These are phyloP conservation scores for Apiotrichum domesticum DNA, from an alignment of 1,284 basidiomycete genomes.

Conservation along the genomic window DNA sequence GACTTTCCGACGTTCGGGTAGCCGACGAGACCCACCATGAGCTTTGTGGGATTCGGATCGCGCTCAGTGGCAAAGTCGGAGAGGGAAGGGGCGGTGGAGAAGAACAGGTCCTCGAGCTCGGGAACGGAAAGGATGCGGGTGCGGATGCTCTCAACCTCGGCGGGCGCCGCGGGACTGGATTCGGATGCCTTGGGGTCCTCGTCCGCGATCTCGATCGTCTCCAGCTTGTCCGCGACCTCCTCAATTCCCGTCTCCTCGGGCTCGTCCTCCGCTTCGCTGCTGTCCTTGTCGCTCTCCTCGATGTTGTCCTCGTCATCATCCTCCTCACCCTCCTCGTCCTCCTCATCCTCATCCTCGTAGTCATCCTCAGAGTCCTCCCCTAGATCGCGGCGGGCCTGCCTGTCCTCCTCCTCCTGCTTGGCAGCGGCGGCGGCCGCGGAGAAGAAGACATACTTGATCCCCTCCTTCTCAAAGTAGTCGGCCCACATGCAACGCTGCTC, in stretches of 20 bases:
- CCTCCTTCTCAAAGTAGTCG: constrained; percentile 80
- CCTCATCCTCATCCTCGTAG: constrained; percentile 24
- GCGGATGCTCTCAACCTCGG: constrained; percentile 43
- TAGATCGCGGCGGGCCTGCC: constrained; percentile 36
- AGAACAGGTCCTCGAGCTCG: constrained; percentile 84
- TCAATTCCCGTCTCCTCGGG: constrained; percentile 53
- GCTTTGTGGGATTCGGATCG: constrained; percentile 59
- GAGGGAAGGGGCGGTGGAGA: constrained; percentile 68
- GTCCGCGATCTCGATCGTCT: constrained; percentile 19
- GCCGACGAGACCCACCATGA: constrained; percentile 62
- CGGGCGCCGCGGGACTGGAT: background rate
- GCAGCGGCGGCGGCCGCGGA: constrained; percentile 87
- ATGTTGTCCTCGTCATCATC: constrained; percentile 36
- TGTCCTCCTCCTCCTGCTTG: constrained; percentile 64
- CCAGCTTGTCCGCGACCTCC: constrained; percentile 24
- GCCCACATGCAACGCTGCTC: constrained; percentile 89
- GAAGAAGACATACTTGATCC: constrained; percentile 87
- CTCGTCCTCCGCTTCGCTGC: constrained; percentile 78
- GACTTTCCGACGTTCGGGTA: constrained; percentile 61
- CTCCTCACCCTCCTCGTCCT: constrained; percentile 22
- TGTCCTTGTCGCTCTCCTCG: constrained; percentile 14
- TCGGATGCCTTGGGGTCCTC: background rate
- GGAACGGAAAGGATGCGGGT: constrained; percentile 76
- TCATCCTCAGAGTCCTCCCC: constrained; percentile 27
- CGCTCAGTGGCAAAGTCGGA: constrained; percentile 61